Base-by-base conservation (phyloP, 2,329 filamentous ascomycete genomes). In the Sporothrix phasma region DNA sequence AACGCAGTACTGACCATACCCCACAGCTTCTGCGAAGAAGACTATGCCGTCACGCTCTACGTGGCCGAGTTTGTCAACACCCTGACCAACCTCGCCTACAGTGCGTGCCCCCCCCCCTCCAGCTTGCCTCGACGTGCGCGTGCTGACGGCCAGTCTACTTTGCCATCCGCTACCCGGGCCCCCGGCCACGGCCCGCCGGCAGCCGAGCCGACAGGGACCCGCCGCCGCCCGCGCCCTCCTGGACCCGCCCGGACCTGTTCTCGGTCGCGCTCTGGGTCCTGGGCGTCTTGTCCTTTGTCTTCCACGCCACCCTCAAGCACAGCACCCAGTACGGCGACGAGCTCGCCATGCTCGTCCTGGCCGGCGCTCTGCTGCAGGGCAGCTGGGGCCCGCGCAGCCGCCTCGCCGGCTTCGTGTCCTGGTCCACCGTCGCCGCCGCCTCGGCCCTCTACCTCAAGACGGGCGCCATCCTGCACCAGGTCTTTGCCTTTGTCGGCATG, bases 301-400 rank as follows among this genome's bases (percentile, higher is more conserved):
- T 77, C 68, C 79, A 81, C 67, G 78, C 77, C 37, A 76, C 76
- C 7, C 73, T 80, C 19, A 77, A 74, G 61, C 76, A 78, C 58
- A 70, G 70, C 1, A 70, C 77, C 5, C 75, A 80, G 67, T 79
- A 78, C 65, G 77, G 76, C 67, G 83, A 85, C 68, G 83, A 86
- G 68, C 73, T 85, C n/a, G 80, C 81, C 62, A 85, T 84, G 83
- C 77, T 84, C 34, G 72, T 81, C 13, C 76, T 84, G 4, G 77
- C 77, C 24, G 80, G 79, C 66, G 75, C 80, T 0, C 76, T 85
- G 63, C 74, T 85, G 5, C 80, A 83, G 56, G 78, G 79, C 58
- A 72, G 80, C 4, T 76, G 78, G 63, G 59, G 59, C 15, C 79
- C 78, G 13, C 74, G 76, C 41, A 74, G 78, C 49, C 76, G 79